phyloP scores from a whole-genome alignment of 345 rosid species.

The Moringa oleifera region DNA sequence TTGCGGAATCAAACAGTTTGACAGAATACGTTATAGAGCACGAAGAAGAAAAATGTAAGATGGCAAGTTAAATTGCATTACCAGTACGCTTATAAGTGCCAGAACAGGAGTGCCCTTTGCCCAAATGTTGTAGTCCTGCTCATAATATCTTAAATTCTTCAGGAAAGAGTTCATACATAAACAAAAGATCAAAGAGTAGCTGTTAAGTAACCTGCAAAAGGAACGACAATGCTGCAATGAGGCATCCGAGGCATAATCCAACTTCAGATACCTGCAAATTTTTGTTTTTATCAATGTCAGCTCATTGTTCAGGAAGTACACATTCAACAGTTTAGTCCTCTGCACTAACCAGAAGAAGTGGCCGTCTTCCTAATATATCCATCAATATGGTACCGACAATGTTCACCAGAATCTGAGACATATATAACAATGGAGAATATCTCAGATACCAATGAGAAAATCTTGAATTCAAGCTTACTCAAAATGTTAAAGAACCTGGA shows the following conservation, averaged over 20 bases:
- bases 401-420: slow-evolving; percentile 29
- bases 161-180: background rate
- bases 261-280: slow-evolving; percentile 31
- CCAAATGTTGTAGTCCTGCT: slow-evolving; percentile 21
- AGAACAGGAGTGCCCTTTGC: slow-evolving; percentile 16
- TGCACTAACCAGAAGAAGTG: slow-evolving; percentile 35
- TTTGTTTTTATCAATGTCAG: background rate
- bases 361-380: slow-evolving; percentile 47
- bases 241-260: slow-evolving; percentile 33
- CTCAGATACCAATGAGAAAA: background rate
- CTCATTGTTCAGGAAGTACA: background rate
- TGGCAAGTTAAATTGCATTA: slow-evolving; percentile 4
- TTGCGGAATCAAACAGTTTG: background rate
- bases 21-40: background rate
- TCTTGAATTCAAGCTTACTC: background rate
- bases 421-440: too few relatives aligned
- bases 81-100: slow-evolving; percentile 39
- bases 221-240: slow-evolving; percentile 35
- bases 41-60: background rate
- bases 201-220: slow-evolving; percentile 21
- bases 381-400: slow-evolving; percentile 26
- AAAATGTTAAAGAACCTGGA: slow-evolving; percentile 21
- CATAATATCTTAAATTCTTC: background rate
- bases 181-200: slow-evolving; percentile 5
- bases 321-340: background rate